Base-by-base conservation (phyloP, 495 filamentous ascomycete genomes). In the Talaromyces wortmannii region DNA sequence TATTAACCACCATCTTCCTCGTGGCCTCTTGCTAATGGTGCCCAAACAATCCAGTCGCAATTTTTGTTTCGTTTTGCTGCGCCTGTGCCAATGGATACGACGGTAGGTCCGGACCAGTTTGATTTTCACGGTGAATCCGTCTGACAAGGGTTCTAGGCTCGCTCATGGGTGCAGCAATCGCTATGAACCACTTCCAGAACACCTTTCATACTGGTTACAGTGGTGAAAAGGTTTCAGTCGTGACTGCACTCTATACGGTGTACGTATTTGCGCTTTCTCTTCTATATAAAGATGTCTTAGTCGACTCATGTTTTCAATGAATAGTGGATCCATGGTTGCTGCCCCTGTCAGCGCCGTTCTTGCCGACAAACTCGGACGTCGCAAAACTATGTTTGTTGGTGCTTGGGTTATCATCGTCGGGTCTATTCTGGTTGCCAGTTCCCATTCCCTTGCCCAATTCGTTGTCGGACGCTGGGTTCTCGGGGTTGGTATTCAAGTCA, bases 391-490 rank as follows among this genome's bases (percentile, higher is more conserved):
- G 76, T 82, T 83, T 57, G 67, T 77, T 16, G 87, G 86, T n/a
- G 79, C 73, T 31, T 58, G 79, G 17, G 67, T 86, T 40, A 84
- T 88, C 63, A 79, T 87, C 45, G 53, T 85, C 32, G 85, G 85
- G 5, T 80, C 81, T 0, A 70, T 77, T 56, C 63, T 84, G 33
- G 78, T 82, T 55, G 72, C 78, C 0, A 70, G 70, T 6, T 68
- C 75, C 5, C 65, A 55, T 52, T 74, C 68, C 45, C 61, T 79
- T 29, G 63, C 66, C 5, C 76, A 81, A 60, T 89, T 91, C 59
- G 83, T 88, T 60, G 86, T 79, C 31, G 89, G 88, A 15, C 84
- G 89, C 4, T 89, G 91, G 63, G 62, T 91, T 10, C 80, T 94
- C 31, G 88, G 88, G 12, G 86, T 89, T 56, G 88, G 88, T 12